Base-by-base conservation (phyloP, 495 filamentous ascomycete genomes). In the Sporormia fimetaria region DNA sequence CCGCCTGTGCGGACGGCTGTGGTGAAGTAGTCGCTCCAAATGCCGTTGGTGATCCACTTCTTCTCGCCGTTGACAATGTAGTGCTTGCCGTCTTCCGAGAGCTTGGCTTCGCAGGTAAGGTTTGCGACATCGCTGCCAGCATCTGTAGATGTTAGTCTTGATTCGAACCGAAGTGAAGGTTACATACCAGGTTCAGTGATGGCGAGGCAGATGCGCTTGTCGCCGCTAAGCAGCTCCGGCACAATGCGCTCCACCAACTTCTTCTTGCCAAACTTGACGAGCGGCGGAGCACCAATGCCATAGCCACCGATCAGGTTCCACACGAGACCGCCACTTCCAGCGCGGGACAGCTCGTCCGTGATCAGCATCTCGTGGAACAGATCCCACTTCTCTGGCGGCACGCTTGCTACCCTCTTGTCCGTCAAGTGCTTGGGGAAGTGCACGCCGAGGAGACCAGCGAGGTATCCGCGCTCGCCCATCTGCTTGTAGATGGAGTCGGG, bases 31-130 rank as follows among this genome's bases (percentile, higher is more conserved):
- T 98, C 90, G 41, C 70, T 73, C 82, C 83, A 95, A 47, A 94
- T 73, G 54, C 90, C 90, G 67, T 98, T 96, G 56, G 88, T 95
- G 63, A 98, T 98, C 90, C 90, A 96, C 64, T 98, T 98, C 78
- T 98, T 96, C 73, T 95, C 90, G 28, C 90, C 90, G 58, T 96
- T 98, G 63, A 98, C 90, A 44, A 98, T 95, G 63, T 92, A 98
- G 63, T 95, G 84, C 71, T 95, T 98, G 57, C 90, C 90, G 57
- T 95, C 88, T 51, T 84, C 76, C 37, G 70, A 78, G 29, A 94
- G 79, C 67, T 92, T 93, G 20, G 90, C 90, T 68, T 94, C 87
- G 59, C 88, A 95, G 17, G 78, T 87, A 26, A 98, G 63, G 64
- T 92, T 95, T 37, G 90, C 90, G 11, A 98, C 90, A 61, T 98